Base-by-base conservation (phyloP, 768 basidiomycete genomes). In the Psilocybe tampanensis region DNA sequence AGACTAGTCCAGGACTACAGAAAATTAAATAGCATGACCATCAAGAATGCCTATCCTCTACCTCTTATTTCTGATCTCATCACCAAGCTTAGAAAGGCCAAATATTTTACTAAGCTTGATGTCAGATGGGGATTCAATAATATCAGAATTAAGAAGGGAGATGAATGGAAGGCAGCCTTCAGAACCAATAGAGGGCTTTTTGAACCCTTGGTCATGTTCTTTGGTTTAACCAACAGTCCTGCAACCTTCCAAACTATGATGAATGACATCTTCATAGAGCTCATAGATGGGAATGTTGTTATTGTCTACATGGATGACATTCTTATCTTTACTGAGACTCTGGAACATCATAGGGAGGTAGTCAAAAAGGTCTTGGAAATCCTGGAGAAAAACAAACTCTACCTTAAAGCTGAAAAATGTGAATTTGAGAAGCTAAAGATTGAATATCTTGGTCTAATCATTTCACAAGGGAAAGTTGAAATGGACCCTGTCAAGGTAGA, bases 131-230 rank as follows among this genome's bases (percentile, higher is more conserved):
- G 49, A 34, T 44, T 44, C 21, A 44, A 44, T 22, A 44, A 44
- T 44, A 21, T 44, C 43, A 44, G 43, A 44, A 21, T 44, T 6
- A 44, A 44, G 12, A 22, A 13, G 7, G 43, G 43, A 19, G 43
- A 44, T 47, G 65, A 78, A 58, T 72, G 70, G 68, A 80, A 80
- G 3, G 70, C 74, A 0, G 69, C 72, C 0, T 80, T 81, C 58
- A 70, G 73, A 47, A 75, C 43, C 9, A 72, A 49, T 51, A 23
- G 52, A 56, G n/a, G n/a, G n/a, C n/a, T n/a, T n/a, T n/a, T n/a
- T n/a, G n/a, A n/a, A n/a, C n/a, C n/a, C n/a, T n/a, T 47, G 44
- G 75, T 79, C 15, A 77, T 79, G 74, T 76, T 74, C 32, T 75
- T 74, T 41, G 68, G 70, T 1, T 47, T 74, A 1, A 64, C 58